phyloP scores from a whole-genome alignment of 169 alveolate genomes.

The Cryptosporidium canis region DNA sequence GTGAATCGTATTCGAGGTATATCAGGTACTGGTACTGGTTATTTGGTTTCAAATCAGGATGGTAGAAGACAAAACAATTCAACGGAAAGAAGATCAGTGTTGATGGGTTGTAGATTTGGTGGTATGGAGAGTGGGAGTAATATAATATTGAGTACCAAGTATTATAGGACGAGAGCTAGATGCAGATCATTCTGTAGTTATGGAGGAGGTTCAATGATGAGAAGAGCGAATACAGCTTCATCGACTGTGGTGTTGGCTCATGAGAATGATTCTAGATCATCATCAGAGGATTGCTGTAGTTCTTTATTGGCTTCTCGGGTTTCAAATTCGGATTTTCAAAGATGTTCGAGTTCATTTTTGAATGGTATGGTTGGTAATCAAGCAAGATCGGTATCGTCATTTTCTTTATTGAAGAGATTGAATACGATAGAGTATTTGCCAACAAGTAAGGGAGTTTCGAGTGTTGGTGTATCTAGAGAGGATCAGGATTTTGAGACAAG shows the following conservation, averaged over 20 bases:
- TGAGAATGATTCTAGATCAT: background rate
- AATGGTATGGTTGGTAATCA: background rate
- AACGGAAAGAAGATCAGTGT: too few species aligned
- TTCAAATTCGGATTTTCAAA: background rate
- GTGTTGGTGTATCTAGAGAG: background rate
- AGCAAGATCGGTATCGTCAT: background rate
- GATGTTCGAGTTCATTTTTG: background rate
- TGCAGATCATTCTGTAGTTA: too few species aligned
- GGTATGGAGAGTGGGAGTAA: too few species aligned
- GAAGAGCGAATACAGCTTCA: background rate
- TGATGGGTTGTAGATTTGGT: too few species aligned
- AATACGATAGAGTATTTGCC: constrained; percentile 5
- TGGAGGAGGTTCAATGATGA: background rate
- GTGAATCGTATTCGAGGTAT: background rate
- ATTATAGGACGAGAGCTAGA: too few species aligned
- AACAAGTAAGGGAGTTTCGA: background rate
- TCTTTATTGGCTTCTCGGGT: background rate
- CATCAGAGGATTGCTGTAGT: background rate
- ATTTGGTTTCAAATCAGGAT: too few species aligned
- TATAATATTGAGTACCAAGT: too few species aligned
- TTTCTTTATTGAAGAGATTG: background rate
- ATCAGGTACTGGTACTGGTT: background rate
- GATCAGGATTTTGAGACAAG: background rate
- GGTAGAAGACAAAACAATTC: too few species aligned
- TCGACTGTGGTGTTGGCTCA: background rate